Evolutionary conservation across 495 filamentous ascomycete genomes (phyloP).

Genomic region (Umbilicaria muhlenbergii): DNA sequence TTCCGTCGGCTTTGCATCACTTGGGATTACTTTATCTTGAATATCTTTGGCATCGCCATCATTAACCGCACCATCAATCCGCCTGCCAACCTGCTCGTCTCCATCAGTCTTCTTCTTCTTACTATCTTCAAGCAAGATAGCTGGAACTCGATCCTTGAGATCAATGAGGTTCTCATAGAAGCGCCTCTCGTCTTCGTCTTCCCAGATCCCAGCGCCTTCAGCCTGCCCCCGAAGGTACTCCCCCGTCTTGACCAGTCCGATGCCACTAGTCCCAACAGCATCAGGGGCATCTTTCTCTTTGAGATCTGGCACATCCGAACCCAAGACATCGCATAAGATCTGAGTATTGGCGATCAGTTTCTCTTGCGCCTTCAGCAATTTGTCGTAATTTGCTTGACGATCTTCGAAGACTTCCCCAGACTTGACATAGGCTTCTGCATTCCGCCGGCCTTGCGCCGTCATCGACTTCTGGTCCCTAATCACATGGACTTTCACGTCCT

Average conservation of each 20-base stretch:
- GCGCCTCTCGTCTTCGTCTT: constrained; percentile 92
- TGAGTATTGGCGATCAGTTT: constrained; percentile 85
- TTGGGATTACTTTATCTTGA: constrained; percentile 12
- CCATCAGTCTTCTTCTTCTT: constrained; percentile 83
- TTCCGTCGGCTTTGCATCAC: constrained; percentile 19
- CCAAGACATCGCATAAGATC: constrained; percentile 71
- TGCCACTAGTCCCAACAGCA: constrained; percentile 49
- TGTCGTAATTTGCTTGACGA: constrained; percentile 89
- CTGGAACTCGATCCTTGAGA: constrained; percentile 87
- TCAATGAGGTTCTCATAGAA: constrained; percentile 97
- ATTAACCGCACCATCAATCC: constrained; percentile 22
- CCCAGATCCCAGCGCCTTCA: constrained; percentile 96
- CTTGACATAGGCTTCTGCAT: constrained; percentile 96
- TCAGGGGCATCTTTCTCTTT: constrained; percentile 62
- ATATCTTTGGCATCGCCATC: constrained; percentile 19
- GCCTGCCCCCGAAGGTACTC: constrained; percentile 83
- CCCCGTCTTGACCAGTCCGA: constrained; percentile 84
- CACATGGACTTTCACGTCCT: constrained; percentile 82
- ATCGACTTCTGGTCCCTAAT: constrained; percentile 80
- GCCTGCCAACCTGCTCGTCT: constrained; percentile 51
- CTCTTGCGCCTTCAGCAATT: constrained; percentile 78
- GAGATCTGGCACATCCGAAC: constrained; percentile 88
- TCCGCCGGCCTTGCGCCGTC: constrained; percentile 67
- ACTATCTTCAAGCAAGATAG: constrained; percentile 79
- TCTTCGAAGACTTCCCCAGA: constrained; percentile 98